phyloP scores from a whole-genome alignment of 2,329 filamentous ascomycete genomes.

The Thermothelomyces thermophilus region DNA sequence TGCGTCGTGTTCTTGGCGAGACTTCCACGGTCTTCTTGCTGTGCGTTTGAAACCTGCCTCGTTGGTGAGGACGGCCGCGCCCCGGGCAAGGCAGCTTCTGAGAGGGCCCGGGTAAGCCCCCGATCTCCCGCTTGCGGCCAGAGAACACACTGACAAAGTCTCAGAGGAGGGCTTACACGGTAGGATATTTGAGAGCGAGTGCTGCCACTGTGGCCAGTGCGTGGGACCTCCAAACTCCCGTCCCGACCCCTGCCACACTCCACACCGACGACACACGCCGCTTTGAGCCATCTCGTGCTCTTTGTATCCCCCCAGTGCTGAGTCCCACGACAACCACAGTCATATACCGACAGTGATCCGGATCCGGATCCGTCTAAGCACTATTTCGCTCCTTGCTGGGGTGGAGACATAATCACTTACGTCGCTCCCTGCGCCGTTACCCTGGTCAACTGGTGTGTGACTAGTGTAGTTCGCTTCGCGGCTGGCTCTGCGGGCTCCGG shows the following conservation, averaged over 20 bases:
- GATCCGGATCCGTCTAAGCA: neutral
- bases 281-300: no score
- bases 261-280: no score
- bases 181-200: neutral
- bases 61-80: neutral
- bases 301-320: no score
- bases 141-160: neutral
- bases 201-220: neutral
- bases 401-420: neutral
- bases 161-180: neutral
- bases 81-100: neutral
- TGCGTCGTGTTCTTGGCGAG: neutral
- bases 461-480: no score
- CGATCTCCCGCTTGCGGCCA: neutral
- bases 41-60: neutral
- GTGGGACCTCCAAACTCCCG: neutral
- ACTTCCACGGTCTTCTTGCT: neutral
- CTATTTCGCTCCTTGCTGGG: neutral
- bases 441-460: no score
- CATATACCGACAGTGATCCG: slow-evolving; percentile 1
- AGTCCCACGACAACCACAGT: neutral
- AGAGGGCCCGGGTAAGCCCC: neutral
- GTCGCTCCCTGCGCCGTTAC: no score
- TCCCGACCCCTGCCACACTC: neutral
- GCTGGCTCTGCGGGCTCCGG: no score